Evolutionary conservation across 805 yeast species (phyloP), one percentile per base, ranked within the genome.

Genomic region (Teunomyces barrocoloradensis): DNA sequence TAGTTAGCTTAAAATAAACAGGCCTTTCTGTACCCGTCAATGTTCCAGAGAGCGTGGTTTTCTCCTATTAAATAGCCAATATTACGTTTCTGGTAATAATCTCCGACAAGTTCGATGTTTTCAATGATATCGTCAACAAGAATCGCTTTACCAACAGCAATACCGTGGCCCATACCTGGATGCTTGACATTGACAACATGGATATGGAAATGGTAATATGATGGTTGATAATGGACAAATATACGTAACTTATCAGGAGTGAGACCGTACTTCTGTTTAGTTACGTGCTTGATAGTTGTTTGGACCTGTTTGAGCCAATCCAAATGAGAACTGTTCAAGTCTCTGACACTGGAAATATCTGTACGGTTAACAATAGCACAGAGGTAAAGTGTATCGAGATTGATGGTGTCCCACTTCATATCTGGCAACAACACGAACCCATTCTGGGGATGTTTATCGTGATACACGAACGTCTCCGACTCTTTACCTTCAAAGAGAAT

Each of bases 151-250:
- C 98, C 98, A 2, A 77, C 79, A 5, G 80, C 66, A 57, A 87
- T 77, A 41, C 95, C 81, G 53, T 78, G 77, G 40, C 89, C 82
- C 46, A 85, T 57, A 1, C 94, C 88, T 1, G 80, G 81, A 55
- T 87, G 87, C 15, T 67, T 74, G 5, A 87, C 74, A 57, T 87
- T 85, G 15, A 89, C 96, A 13, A 89, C 84, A 63, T 94, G 99
- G 13, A 94, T 78, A 62, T 94, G 99, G 73, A 94, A 85, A 60
- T 94, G 98, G 61, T 94, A 94, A 64, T 92, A 94, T 0, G 96
- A 87, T 0, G 99, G 99, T 55, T 91, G 98, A 65, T 94, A 87
- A 70, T 94, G 99, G 42, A 94, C 77, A 60, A 87, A 94, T 1
- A 90, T 62, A 48, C 96, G 78, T 54, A 94, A 63, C 55, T 83